Percentiles rank a stretch among this genome's conserved stretches.
Evolutionary conservation across 2,329 filamentous ascomycete species (phyloP).

Genomic region (Neurospora sp.): DNA sequence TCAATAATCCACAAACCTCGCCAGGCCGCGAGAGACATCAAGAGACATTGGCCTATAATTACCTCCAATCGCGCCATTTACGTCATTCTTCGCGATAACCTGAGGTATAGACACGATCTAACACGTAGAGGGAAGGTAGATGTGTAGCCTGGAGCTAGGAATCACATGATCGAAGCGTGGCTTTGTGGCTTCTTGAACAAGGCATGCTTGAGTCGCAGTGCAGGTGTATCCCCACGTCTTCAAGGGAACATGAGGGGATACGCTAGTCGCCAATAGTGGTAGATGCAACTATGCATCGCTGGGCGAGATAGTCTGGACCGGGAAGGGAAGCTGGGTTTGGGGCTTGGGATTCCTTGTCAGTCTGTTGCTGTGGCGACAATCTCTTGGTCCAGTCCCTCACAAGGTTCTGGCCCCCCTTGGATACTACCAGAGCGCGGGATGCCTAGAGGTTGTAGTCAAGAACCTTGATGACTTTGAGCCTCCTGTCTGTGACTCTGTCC

Average conservation of each 20-base stretch:
- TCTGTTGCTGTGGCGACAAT: background rate
- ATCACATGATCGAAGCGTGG: background rate
- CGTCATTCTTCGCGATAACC: background rate
- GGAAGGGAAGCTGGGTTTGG: background rate
- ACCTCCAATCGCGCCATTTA: background rate
- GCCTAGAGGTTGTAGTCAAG: background rate
- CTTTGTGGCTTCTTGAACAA: background rate
- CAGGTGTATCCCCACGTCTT: background rate
- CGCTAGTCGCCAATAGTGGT: background rate
- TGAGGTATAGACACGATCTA: background rate
- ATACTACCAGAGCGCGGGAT: background rate
- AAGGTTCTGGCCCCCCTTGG: background rate
- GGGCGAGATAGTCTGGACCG: background rate
- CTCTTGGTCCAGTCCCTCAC: background rate
- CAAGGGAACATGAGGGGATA: background rate
- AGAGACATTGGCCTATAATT: background rate
- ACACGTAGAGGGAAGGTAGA: background rate
- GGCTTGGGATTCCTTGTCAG: background rate
- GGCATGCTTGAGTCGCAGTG: background rate
- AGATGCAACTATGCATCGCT: background rate
- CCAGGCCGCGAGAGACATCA: background rate
- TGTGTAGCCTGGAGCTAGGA: background rate
- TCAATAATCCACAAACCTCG: background rate
- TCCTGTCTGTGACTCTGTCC: background rate
- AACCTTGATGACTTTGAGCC: background rate